These are phyloP conservation scores for Zygotorulaspora florentina DNA, from an alignment of 805 yeast species.

Conservation along the genomic window DNA sequence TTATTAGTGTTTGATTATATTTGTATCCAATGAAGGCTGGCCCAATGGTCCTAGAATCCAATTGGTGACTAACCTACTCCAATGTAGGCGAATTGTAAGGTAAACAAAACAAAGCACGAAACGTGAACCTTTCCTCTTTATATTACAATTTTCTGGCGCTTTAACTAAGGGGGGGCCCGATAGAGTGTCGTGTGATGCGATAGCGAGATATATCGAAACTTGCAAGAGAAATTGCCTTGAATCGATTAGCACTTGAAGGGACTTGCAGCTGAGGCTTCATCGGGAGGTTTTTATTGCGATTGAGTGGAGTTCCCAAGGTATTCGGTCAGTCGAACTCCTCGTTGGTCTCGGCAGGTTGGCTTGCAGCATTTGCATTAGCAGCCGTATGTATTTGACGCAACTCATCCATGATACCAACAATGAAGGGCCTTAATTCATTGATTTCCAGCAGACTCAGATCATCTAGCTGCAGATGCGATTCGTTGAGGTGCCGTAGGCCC, in stretches of 20 bases:
- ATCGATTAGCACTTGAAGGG: too few species aligned
- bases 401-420: constrained; percentile 75
- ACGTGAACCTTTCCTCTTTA: neutral
- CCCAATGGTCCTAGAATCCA: neutral
- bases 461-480: constrained; percentile 75
- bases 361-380: constrained; percentile 1
- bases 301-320: neutral
- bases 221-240: too few species aligned
- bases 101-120: neutral
- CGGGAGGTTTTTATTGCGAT: neutral
- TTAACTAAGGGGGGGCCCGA: neutral
- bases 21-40: neutral
- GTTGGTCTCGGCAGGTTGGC: neutral
- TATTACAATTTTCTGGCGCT: neutral
- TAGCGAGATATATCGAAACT: neutral
- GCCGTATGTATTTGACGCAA: constrained; percentile 47
- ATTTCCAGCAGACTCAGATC: constrained; percentile 81
- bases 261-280: too few species aligned
- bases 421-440: constrained; percentile 82
- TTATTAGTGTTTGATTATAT: neutral
- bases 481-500: constrained; percentile 76
- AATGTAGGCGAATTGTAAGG: neutral
- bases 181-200: neutral
- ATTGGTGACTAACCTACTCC: neutral
- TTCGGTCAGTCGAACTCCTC: neutral